phyloP scores from a whole-genome alignment of 73 alveolate genomes.

The Blepharisma stoltei region DNA sequence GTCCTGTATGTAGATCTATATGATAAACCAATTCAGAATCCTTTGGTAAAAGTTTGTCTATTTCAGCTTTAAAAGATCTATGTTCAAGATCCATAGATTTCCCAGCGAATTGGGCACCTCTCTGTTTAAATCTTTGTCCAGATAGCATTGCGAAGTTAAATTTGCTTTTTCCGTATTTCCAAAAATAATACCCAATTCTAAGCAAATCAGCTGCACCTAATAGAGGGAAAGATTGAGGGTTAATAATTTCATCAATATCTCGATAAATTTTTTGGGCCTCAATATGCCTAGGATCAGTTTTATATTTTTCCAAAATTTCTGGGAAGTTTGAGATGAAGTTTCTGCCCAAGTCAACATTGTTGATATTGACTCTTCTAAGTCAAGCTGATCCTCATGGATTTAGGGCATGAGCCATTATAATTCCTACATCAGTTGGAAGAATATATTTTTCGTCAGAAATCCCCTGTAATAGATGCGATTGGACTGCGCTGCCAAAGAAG shows the following conservation, averaged over 20 bases:
- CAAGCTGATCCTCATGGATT: constrained; percentile 32
- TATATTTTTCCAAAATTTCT: neutral
- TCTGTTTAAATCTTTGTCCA: neutral
- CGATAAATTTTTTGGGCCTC: neutral
- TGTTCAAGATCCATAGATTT: neutral
- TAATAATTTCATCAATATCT: neutral
- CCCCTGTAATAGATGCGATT: neutral
- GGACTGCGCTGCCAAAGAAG: constrained; percentile 12
- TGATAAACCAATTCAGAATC: neutral
- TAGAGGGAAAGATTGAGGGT: neutral
- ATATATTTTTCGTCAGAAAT: neutral
- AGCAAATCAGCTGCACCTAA: neutral
- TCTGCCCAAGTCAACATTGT: neutral
- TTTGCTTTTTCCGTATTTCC: neutral
- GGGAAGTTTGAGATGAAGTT: neutral
- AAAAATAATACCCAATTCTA: neutral
- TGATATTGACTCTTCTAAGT: neutral
- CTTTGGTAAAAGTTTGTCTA: neutral
- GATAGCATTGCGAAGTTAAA: neutral
- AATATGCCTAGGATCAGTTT: neutral
- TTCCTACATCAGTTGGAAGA: neutral
- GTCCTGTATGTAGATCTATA: constrained; percentile 4
- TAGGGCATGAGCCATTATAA: neutral
- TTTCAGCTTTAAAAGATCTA: too few relatives aligned
- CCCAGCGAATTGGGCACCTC: neutral